These are phyloP conservation scores for Rhodamnia rubescens DNA, from an alignment of 345 rosid genomes.

Conservation along the genomic window DNA sequence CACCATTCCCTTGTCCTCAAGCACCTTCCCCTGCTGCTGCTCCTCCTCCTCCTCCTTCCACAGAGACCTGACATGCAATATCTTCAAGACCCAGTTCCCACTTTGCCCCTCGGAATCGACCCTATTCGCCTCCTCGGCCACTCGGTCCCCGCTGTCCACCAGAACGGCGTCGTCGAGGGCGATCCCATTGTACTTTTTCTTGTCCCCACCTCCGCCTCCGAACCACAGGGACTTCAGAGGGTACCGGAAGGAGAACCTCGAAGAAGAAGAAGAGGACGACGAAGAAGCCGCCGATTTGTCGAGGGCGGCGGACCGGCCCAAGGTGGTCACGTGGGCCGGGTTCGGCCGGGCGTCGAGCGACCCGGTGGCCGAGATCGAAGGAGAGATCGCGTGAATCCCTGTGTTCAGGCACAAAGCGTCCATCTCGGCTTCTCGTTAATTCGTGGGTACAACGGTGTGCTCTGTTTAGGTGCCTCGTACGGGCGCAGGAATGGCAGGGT, in stretches of 20 bases:
- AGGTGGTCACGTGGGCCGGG: constrained; percentile 33
- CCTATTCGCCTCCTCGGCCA: background rate
- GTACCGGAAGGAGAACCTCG: constrained; percentile 39
- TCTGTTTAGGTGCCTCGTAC: background rate
- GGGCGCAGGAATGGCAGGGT: background rate
- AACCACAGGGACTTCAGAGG: constrained; percentile 48
- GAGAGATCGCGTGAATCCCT: constrained; percentile 35
- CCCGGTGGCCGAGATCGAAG: constrained; percentile 39
- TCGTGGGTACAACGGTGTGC: background rate
- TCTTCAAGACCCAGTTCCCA: constrained; percentile 84
- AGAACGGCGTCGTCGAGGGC: constrained; percentile 49
- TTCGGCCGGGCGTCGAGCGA: constrained; percentile 30
- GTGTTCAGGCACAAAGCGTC: constrained; percentile 42
- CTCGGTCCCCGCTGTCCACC: constrained; percentile 34
- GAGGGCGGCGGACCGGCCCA: constrained; percentile 22
- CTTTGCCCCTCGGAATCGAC: constrained; percentile 17
- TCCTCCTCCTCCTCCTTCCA: constrained; percentile 18
- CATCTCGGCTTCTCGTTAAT: constrained; percentile 12
- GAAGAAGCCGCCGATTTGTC: constrained; percentile 18
- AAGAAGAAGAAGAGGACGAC: background rate
- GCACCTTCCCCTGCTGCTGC: background rate
- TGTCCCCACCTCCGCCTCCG: constrained; percentile 19
- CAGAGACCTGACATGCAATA: constrained; percentile 61
- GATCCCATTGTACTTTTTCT: constrained; percentile 26
- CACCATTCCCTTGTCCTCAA: background rate